Conservation (phyloP, 2,329 filamentous ascomycete genomes). For the Botrytis pseudocinerea region DNA sequence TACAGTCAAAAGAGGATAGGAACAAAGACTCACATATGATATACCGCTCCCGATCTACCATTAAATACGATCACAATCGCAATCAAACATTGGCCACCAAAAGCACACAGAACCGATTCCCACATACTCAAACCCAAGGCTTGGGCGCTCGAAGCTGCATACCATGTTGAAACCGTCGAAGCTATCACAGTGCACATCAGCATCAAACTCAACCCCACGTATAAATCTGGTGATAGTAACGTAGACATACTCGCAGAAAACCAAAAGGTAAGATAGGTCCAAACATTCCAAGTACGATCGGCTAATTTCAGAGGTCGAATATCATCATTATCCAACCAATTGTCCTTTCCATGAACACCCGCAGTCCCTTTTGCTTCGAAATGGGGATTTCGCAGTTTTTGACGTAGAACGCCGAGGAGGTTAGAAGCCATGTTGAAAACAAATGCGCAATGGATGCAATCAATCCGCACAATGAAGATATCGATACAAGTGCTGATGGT, state of each 20-base stretch:
- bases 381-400: slow-evolving; percentile 27
- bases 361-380: slow-evolving; percentile 30
- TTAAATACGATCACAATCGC: slow-evolving; percentile 47
- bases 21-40: slow-evolving; percentile 42
- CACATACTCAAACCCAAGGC: slow-evolving; percentile 51
- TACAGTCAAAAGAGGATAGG: background rate
- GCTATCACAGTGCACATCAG: slow-evolving; percentile 25
- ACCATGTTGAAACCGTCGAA: slow-evolving; percentile 45
- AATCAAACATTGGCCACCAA: slow-evolving; percentile 47
- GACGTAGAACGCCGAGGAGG: background rate
- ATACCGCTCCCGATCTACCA: slow-evolving; percentile 46
- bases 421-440: background rate
- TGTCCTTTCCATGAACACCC: slow-evolving; percentile 37
- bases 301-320: slow-evolving; percentile 44
- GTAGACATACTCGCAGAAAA: slow-evolving; percentile 20
- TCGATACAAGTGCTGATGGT: background rate
- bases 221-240: background rate
- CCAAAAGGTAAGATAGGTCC: slow-evolving; percentile 42
- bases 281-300: slow-evolving; percentile 46
- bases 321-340: slow-evolving; percentile 46
- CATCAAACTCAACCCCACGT: background rate
- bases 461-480: background rate
- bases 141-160: slow-evolving; percentile 45
- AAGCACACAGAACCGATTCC: slow-evolving; percentile 47
- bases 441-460: background rate